Evolutionary conservation across 2,329 filamentous ascomycete genomes (phyloP).

Genomic region (Neonectria coccinea): DNA sequence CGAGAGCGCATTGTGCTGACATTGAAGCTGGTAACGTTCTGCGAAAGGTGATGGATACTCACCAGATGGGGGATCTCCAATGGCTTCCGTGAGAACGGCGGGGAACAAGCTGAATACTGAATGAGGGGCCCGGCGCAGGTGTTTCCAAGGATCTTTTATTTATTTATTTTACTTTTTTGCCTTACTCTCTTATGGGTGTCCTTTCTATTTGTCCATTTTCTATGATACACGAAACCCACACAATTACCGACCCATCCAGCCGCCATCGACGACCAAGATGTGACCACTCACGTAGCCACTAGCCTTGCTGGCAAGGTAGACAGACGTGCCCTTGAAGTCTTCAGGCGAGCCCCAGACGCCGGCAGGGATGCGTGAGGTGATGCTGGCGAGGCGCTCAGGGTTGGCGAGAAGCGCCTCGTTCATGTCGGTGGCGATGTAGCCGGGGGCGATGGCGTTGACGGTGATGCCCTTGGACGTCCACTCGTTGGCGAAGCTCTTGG

Average conservation of each 20-base stretch:
- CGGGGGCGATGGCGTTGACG: constrained; percentile 90
- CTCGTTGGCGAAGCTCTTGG: constrained; percentile 87
- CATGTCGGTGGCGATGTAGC: constrained; percentile 96
- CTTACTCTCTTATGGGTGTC: constrained; percentile 9
- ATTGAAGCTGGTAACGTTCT: not conserved
- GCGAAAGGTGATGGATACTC: not conserved
- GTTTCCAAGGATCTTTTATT: not conserved
- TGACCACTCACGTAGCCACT: constrained; percentile 87
- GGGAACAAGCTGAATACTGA: not conserved
- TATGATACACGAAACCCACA: not conserved
- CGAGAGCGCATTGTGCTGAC: not conserved
- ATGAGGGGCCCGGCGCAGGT: not conserved
- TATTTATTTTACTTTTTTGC: not conserved
- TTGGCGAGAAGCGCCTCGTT: constrained; percentile 85
- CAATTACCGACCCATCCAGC: constrained; percentile 85
- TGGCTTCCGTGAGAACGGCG: no score
- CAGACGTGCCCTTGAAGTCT: constrained; percentile 86
- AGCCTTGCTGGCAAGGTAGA: constrained; percentile 82
- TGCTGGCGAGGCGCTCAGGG: constrained; percentile 75
- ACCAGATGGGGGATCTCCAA: not conserved
- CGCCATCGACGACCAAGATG: constrained; percentile 85
- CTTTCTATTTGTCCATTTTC: constrained; percentile 15
- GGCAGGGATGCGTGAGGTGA: constrained; percentile 83
- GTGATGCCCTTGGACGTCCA: constrained; percentile 84
- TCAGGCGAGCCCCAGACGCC: constrained; percentile 86